Evolutionary conservation across 352 stramenopile species (phyloP), one percentile per base, ranked within the genome.

Genomic region (Pythium plurisporium): DNA sequence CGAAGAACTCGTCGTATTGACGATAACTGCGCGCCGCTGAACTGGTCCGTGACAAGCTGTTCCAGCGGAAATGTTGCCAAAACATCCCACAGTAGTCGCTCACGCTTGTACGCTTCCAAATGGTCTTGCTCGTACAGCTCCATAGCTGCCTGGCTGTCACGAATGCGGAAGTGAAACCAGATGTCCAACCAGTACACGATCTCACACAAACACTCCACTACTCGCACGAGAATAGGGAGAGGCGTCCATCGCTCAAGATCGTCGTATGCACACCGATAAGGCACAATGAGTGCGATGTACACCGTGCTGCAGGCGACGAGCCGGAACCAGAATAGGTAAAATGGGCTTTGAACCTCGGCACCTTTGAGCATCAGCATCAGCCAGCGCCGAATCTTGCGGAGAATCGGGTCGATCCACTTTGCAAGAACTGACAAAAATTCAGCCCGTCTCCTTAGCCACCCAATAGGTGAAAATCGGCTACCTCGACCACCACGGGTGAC

Each of bases 41-140:
- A 19, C 62, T 65, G 0, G 36, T n/a, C n/a, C n/a, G 54, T 0
- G 56, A 64, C 17, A 81, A 47, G 15, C 59, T 71, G 2, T 69
- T 86, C 73, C 3, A 86, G 20, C 9, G 76, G 76, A 31, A 79
- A 56, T 2, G 73, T 69, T 1, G 76, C 71, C 0, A 82, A 22
- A 10, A 83, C 22, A 57, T 86, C 73, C 57, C 55, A 83, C 1
- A 59, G 5, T 0, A 86, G 44, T 8, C 73, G 40, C 31, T 86
- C 73, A 27, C 66, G 79, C 19, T 67, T 67, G 69, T 86, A 86
- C 0, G 63, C 30, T 31, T 65, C 51, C 0, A 51, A 61, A 47
- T 82, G 67, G 27, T 76, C 59, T 59, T 80, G 64, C 20, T 86
- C 76, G 29, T 86, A 86, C 31, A 86, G 22, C 34, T 86, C 76